phyloP scores from a whole-genome alignment of 495 filamentous ascomycete species.

The Podospora comata region DNA sequence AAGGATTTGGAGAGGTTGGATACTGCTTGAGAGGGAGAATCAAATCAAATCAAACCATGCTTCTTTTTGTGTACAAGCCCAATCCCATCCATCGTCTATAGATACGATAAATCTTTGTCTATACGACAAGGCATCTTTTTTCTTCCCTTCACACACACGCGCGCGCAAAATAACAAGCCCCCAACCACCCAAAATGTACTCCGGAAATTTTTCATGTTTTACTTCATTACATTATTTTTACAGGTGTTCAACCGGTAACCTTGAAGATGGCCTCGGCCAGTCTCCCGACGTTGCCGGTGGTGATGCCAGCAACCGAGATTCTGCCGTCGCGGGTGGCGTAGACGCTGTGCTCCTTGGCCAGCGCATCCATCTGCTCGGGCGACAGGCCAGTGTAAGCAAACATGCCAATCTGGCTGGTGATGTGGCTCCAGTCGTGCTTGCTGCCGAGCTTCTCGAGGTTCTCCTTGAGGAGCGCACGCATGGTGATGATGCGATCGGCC shows the following conservation, averaged over 20 bases:
- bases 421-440: slow-evolving; percentile 97
- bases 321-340: slow-evolving; percentile 97
- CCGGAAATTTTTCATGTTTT: slow-evolving; percentile 17
- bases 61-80: background rate
- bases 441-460: slow-evolving; percentile 92
- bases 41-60: background rate
- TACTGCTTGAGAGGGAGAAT: slow-evolving; percentile 17
- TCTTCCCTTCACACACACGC: background rate
- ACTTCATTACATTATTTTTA: slow-evolving; percentile 11
- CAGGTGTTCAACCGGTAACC: slow-evolving; percentile 58
- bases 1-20: slow-evolving; percentile 56
- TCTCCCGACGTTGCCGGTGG: slow-evolving; percentile 83
- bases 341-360: slow-evolving; percentile 97
- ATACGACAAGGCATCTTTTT: background rate
- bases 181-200: slow-evolving; percentile 20
- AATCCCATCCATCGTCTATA: background rate
- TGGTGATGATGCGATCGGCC: slow-evolving; percentile 98
- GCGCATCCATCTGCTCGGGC: slow-evolving; percentile 84
- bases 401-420: slow-evolving; percentile 98
- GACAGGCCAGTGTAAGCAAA: slow-evolving; percentile 96
- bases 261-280: slow-evolving; percentile 95
- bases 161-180: background rate
- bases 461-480: slow-evolving; percentile 87
- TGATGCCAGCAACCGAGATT: slow-evolving; percentile 97
- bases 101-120: background rate